Evolutionary conservation across 2,329 filamentous ascomycete species (phyloP), one percentile per base, ranked within the genome.

Genomic region (Xylariaceae sp.): DNA sequence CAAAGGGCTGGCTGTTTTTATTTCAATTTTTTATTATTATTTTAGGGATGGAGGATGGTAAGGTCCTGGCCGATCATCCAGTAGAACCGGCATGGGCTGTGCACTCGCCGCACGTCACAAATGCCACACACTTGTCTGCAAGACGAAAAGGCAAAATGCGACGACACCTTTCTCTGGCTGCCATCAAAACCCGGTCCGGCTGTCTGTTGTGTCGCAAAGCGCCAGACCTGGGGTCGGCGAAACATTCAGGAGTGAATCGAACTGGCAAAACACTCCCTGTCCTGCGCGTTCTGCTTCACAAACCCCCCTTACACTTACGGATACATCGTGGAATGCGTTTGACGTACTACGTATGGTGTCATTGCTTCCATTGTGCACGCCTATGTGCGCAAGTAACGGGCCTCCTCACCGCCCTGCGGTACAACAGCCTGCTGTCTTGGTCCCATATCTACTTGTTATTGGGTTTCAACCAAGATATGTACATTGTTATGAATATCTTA

Each of bases 261-360:
- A 15, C 27, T 32, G 18, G 18, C 18, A 16, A 10, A 24, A 23
- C 13, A 21, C 9, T 7, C 15, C 10, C 15, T 13, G 24, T 30
- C 30, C 23, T 26, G 24, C 29, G 11, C 11, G 15, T 36, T 18
- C 13, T 13, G 11, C 18, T 15, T 49, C 29, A 32, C 11, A 8
- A 15, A 37, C 6, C 30, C 39, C n/a, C 47, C 47, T 36, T 29
- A 6, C 24, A 27, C 39, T 51, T 51, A 45, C 41, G 40, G 44
- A 51, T 51, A 11, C 21, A 32, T 44, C 39, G 13, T 10, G 27
- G 15, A n/a, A 40, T n/a, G 15, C 26, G 48, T 45, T 51, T 51
- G 32, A 39, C 24, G 2, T 32, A n/a, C n/a, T n/a, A n/a, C n/a
- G n/a, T n/a, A n/a, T n/a, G n/a, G n/a, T n/a, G n/a, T n/a, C n/a